A percentile compares a stretch with the other conserved stretches of the same genome.
Conservation (phyloP, 495 filamentous ascomycete species). For the Aspergillus steynii region DNA sequence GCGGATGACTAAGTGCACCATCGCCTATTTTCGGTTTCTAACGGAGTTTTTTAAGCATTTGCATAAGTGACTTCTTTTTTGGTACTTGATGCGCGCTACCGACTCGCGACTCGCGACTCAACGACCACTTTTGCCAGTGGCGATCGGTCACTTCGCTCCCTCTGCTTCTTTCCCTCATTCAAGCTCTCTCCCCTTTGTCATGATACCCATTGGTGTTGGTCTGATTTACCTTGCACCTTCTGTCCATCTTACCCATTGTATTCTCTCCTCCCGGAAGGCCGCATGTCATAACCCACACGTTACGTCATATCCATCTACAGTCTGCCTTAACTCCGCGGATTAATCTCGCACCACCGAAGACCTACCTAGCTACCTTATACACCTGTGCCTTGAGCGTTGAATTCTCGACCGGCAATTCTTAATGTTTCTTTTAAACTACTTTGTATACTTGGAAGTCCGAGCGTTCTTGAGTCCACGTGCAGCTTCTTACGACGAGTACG, state of each 20-base stretch:
- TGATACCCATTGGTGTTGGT: constrained; percentile 26
- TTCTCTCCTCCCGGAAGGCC: not conserved
- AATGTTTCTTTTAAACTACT: not conserved
- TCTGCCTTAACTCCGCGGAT: not conserved
- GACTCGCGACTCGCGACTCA: too few species aligned
- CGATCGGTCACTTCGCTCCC: not conserved
- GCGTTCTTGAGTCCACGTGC: not conserved
- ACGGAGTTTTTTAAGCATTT: not conserved
- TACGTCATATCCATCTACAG: not conserved
- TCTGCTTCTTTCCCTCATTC: not conserved
- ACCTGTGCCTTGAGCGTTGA: not conserved
- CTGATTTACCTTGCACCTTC: constrained; percentile 8
- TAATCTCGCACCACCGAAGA: not conserved
- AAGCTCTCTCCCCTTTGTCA: constrained; percentile 11
- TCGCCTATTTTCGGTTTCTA: not conserved
- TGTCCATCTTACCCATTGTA: constrained; percentile 1
- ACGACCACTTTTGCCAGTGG: not conserved
- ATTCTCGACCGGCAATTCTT: not conserved
- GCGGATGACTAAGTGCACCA: not conserved
- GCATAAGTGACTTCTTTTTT: not conserved
- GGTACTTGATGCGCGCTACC: not conserved
- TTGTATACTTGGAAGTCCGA: not conserved
- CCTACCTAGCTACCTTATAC: not conserved
- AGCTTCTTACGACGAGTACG: not conserved
- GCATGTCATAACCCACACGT: not conserved